Base-by-base conservation (phyloP, 179 eudicot genomes). In the Actinidia arguta region DNA sequence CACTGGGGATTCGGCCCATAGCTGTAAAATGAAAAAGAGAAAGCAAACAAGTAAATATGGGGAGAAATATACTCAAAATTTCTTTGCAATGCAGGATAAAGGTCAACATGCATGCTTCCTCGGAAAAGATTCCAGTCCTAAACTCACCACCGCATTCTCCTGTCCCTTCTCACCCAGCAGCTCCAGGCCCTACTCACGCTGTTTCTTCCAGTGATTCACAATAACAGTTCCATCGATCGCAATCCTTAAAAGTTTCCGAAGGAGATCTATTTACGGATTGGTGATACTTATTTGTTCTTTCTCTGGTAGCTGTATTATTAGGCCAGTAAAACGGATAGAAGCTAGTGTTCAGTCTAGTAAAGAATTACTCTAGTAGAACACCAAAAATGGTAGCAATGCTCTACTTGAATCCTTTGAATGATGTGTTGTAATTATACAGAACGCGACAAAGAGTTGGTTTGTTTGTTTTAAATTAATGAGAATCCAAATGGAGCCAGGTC, bases 101-200 rank as follows among this genome's bases (percentile, higher is more conserved):
- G 90, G 85, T 96, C 46, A 94, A 96, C 90, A 96, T 96, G 99
- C 84, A 89, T 75, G 95, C 95, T 58, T 90, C 98, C 46, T 88
- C 83, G 51, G 98, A 94, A 78, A 87, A 84, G 80, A 86, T 83
- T 86, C 90, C 93, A 11, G 86, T 82, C 62, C 79, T 83, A 78
- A 86, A 61, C 77, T 84, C 82, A 24, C 76, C 59, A 27, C 84
- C 80, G 71, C 88, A 80, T 48, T 80, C 86, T 52, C 73, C 76
- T 1, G 75, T 78, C 24, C 51, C 84, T 52, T 12, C 76, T 25
- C 14, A 12, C 42, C 27, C 64, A 25, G 73, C 58, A 62, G 74
- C 85, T 74, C 55, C 86, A 42, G 61, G 51, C 16, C 36, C 87
- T 59, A 25, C 42, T 44, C 59, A 50, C 50, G 17, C 80, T 2